These are phyloP conservation scores for Cercospora sp. DNA, from an alignment of 2,329 filamentous ascomycete species.

Conservation along the genomic window DNA sequence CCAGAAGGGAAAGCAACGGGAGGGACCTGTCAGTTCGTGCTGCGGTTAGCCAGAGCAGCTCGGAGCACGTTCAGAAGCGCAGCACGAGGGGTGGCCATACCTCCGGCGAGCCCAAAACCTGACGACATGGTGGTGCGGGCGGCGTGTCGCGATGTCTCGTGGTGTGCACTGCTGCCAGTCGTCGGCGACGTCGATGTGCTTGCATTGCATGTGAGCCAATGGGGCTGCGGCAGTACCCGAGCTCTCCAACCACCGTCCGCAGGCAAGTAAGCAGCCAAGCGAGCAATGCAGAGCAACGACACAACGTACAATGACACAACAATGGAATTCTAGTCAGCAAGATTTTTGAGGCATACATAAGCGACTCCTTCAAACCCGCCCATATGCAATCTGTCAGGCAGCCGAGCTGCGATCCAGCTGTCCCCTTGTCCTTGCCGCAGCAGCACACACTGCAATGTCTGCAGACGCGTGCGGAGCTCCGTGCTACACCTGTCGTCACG, in stretches of 20 bases:
- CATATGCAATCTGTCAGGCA: not conserved
- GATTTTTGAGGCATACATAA: not conserved
- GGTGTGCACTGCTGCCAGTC: conserved; percentile 5
- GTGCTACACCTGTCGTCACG: not conserved
- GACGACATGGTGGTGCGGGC: conserved; percentile 64
- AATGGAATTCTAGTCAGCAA: not conserved
- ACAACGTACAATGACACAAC: not conserved
- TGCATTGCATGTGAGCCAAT: not conserved
- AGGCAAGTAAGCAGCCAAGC: not conserved
- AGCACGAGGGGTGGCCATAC: conserved; percentile 50
- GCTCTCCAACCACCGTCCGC: not conserved
- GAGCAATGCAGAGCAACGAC: not conserved
- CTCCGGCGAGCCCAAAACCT: conserved; percentile 78
- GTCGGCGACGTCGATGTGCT: conserved; percentile 1
- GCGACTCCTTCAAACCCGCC: not conserved
- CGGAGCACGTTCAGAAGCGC: not conserved
- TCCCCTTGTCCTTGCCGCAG: not conserved
- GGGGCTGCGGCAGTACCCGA: not conserved
- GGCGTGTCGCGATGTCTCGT: conserved; percentile 2
- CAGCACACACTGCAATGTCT: not conserved
- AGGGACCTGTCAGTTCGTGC: conserved; percentile 53
- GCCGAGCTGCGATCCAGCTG: not conserved
- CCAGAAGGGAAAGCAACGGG: conserved; percentile 98
- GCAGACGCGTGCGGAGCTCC: not conserved
- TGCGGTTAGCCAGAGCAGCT: not conserved